phyloP scores from a whole-genome alignment of 768 basidiomycete species.

The Daedaleopsis sinensis region DNA sequence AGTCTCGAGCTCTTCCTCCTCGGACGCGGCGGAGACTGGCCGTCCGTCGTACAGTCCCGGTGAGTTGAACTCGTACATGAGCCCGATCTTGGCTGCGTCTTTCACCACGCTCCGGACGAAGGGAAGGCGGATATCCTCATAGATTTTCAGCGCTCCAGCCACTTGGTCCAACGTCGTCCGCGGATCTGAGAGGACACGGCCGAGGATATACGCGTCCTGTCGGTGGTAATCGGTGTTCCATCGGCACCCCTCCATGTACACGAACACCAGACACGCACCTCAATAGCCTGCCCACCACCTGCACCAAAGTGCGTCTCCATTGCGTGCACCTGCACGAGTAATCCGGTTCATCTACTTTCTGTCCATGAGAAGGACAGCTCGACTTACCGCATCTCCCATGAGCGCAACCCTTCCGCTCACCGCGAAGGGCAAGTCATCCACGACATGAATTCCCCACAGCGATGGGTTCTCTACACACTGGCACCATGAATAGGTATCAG shows the following conservation, averaged over 20 bases:
- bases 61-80: conserved; percentile 26
- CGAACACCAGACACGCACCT: conserved; percentile 11
- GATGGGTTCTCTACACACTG: conserved; percentile 29
- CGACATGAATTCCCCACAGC: conserved; percentile 30
- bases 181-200: conserved; percentile 22
- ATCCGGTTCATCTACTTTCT: neutral
- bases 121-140: conserved; percentile 27
- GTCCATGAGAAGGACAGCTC: neutral
- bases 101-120: conserved; percentile 18
- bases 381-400: conserved; percentile 33
- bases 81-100: conserved; percentile 18
- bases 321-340: conserved; percentile 26
- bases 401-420: conserved; percentile 32
- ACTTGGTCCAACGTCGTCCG: conserved; percentile 15
- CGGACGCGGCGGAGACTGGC: neutral
- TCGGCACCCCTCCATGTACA: neutral
- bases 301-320: conserved; percentile 33
- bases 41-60: conserved; percentile 19
- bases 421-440: conserved; percentile 29
- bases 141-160: conserved; percentile 20
- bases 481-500: too few species aligned
- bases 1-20: neutral
- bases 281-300: conserved; percentile 34
- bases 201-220: conserved; percentile 32
- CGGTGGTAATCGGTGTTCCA: neutral